Evolutionary conservation across 192 early-diverging fungal species (phyloP).

Genomic region (Backusella sp.): DNA sequence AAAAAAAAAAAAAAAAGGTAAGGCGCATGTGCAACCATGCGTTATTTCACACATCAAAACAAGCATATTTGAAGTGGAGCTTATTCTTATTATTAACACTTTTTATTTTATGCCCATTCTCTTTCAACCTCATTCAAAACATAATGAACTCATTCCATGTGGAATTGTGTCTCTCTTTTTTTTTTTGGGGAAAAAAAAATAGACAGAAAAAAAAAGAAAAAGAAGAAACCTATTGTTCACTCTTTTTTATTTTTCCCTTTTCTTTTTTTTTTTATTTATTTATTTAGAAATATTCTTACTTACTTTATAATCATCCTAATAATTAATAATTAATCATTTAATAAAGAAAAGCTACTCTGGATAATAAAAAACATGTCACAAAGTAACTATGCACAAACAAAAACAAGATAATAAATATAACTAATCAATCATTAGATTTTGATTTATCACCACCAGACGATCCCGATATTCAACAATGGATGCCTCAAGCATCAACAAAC

Average conservation of each 20-base stretch:
- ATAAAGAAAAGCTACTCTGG: neutral
- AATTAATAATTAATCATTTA: neutral
- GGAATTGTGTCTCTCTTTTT: neutral
- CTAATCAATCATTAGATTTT: neutral
- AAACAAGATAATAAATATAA: no score
- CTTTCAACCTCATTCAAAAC: neutral
- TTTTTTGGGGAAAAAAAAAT: neutral
- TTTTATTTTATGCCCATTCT: neutral
- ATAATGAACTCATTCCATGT: neutral
- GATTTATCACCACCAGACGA: conserved; percentile 13
- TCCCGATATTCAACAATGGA: conserved; percentile 15
- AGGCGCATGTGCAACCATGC: conserved; percentile 7
- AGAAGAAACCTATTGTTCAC: neutral
- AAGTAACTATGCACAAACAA: neutral
- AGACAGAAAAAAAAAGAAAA: neutral
- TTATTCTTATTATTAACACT: neutral
- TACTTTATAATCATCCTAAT: no score
- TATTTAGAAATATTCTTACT: neutral
- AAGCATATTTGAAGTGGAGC: neutral
- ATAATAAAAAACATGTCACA: neutral
- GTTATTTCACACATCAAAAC: neutral
- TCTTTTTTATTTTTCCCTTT: neutral
- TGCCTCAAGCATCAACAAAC: conserved; percentile 12
- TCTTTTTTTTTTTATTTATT: neutral
- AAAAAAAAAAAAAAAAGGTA: conserved; percentile 10